A percentile compares a stretch with the other conserved stretches of the same genome.
Conservation (phyloP, 2,329 filamentous ascomycete genomes). For the Leptographium lundbergii region DNA sequence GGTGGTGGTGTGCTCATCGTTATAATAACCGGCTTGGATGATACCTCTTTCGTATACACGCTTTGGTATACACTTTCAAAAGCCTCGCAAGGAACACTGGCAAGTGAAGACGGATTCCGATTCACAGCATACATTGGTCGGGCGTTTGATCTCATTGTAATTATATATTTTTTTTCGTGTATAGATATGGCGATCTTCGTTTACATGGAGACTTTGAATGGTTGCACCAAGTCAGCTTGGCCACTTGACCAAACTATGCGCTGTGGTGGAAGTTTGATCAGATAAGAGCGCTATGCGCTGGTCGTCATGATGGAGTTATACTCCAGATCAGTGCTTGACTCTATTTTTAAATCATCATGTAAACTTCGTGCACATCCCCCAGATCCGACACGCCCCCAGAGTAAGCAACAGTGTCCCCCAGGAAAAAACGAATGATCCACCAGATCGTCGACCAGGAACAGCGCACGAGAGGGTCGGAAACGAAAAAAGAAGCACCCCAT, state of each 20-base stretch:
- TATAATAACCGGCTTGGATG: not conserved
- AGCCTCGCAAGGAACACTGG: too few relatives aligned
- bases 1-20: not conserved
- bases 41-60: too few relatives aligned
- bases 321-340: slow-evolving; percentile 90
- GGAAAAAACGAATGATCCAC: not conserved
- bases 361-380: slow-evolving; percentile 32
- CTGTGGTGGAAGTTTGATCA: slow-evolving; percentile 20
- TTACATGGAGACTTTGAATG: too few relatives aligned
- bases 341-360: slow-evolving; percentile 93
- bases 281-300: slow-evolving; percentile 24
- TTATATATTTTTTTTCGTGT: not conserved
- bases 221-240: not conserved
- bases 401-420: not conserved
- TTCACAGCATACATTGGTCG: too few relatives aligned
- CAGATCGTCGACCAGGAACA: not conserved
- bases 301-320: slow-evolving; percentile 28
- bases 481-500: not conserved
- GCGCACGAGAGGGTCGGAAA: not conserved
- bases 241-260: slow-evolving; percentile 7
- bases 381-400: not conserved
- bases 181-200: not conserved
- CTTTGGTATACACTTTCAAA: too few relatives aligned
- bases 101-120: too few relatives aligned
- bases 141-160: too few relatives aligned